A percentile compares a stretch with the other conserved stretches of the same genome.
Evolutionary conservation across 192 early-diverging fungal species (phyloP).

Genomic region (Rhizophagus clarus): DNA sequence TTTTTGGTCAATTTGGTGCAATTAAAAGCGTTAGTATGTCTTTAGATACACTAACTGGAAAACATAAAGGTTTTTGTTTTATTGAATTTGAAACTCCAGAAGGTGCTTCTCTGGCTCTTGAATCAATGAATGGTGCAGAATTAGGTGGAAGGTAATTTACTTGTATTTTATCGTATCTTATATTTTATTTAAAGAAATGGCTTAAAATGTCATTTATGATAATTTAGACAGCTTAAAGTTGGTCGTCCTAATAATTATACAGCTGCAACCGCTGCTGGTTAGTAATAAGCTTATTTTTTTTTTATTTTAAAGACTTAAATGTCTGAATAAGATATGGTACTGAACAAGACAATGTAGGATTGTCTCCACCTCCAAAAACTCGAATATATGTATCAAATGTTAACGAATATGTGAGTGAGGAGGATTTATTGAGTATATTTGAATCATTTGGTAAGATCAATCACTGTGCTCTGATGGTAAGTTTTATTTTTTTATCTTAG

Average conservation of each 20-base stretch:
- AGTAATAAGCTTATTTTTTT: conserved; percentile 8
- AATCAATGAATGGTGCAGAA: conserved; percentile 78
- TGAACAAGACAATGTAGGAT: conserved; percentile 33
- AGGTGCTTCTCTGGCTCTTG: conserved; percentile 78
- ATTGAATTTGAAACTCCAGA: conserved; percentile 89
- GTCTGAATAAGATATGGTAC: neutral
- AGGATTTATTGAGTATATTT: conserved; percentile 77
- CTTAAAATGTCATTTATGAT: neutral
- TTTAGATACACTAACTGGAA: conserved; percentile 70
- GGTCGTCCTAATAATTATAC: conserved; percentile 86
- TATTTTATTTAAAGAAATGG: neutral
- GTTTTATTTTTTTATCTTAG: neutral
- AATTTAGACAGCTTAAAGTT: conserved; percentile 67
- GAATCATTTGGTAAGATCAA: conserved; percentile 80
- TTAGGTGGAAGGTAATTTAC: conserved; percentile 70
- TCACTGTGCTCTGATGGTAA: conserved; percentile 69
- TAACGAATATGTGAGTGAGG: conserved; percentile 73
- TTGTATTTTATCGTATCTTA: conserved; percentile 16
- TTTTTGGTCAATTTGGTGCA: conserved; percentile 78
- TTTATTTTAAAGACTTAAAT: neutral
- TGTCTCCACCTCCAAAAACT: conserved; percentile 62
- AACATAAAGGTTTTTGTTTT: conserved; percentile 91
- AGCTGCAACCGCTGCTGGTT: conserved; percentile 53
- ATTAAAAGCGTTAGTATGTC: conserved; percentile 80
- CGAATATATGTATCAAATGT: conserved; percentile 88